Evolutionary conservation across 768 basidiomycete species (phyloP), one percentile per base, ranked within the genome.

Genomic region (Hirschioporus abietinus): DNA sequence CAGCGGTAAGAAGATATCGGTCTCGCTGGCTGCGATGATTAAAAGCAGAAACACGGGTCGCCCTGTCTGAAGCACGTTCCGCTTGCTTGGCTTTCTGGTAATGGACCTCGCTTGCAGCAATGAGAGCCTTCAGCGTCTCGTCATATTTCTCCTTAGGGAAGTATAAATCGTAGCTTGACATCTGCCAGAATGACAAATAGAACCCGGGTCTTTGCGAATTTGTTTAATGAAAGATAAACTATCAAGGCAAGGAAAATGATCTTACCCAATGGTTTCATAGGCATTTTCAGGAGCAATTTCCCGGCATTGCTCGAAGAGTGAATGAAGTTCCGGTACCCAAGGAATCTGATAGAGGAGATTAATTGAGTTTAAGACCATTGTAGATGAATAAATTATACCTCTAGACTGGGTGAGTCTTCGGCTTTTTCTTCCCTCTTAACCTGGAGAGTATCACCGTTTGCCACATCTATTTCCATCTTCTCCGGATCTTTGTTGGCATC

Each of bases 171-270:
- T 95, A 93, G 35, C 91, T 90, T 0, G 93, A 91, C 64, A 99
- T 77, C 75, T 98, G 96, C 97, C 97, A 99, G 79, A 98, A 99
- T 1, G 96, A 95, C 60, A 93, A 78, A 73, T 95, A 98, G 78
- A 99, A 99, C 1, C 88, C 91, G 30, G 95, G 89, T 2, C 96
- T 97, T 70, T 27, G 64, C 59, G 42, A 20, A 8, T 30, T 30
- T 8, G 8, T 30, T 30, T 30, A 3, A 30, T 3, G 2, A 30
- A 18, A 42, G 57, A 67, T 64, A 65, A 70, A 64, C 23, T 65
- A 66, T 64, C 42, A 64, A 27, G 42, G 12, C 23, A 62, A 68
- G 8, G 30, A 68, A 27, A 57, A 52, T 64, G 62, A 34, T 66
- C 90, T 65, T 76, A 95, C 90, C 91, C 90, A 70, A 96, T 86